Evolutionary conservation across 768 basidiomycete genomes (phyloP).

Genomic region (Termitomyces bulborhizus): DNA sequence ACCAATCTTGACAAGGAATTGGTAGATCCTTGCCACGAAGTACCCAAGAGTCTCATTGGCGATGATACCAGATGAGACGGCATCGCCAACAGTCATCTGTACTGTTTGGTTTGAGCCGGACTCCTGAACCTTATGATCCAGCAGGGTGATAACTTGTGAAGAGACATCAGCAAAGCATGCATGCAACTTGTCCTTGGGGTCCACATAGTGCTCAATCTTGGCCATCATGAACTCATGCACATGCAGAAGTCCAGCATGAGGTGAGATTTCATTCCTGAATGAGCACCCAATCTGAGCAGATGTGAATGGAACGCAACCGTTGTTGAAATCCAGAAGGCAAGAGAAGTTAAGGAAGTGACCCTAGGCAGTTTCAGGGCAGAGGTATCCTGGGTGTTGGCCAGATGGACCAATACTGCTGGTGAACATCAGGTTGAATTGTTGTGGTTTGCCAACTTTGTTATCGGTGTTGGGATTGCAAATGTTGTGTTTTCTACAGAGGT

Average conservation of each 20-base stretch:
- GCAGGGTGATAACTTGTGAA: constrained; percentile 65
- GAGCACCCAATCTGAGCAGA: constrained; percentile 94
- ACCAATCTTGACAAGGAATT: too few species aligned
- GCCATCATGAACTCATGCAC: constrained; percentile 99
- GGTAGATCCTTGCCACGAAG: constrained; percentile 89
- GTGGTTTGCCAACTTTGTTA: constrained; percentile 89
- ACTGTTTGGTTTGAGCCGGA: constrained; percentile 61
- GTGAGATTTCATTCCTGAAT: constrained; percentile 98
- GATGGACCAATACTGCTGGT: constrained; percentile 95
- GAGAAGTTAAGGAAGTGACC: too few species aligned
- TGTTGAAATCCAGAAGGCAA: constrained; percentile 98
- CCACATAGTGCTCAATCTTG: constrained; percentile 98
- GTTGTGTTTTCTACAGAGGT: constrained; percentile 72
- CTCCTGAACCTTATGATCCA: constrained; percentile 80
- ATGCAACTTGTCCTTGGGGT: constrained; percentile 89
- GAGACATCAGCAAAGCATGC: constrained; percentile 76
- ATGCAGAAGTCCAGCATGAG: constrained; percentile 90
- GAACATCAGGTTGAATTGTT: constrained; percentile 99
- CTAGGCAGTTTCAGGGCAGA: constrained; percentile 98
- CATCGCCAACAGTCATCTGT: constrained; percentile 78
- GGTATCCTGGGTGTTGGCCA: constrained; percentile 91
- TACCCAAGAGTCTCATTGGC: constrained; percentile 98
- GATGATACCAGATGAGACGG: constrained; percentile 78
- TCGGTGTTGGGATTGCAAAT: constrained; percentile 89
- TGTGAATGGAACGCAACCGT: constrained; percentile 92